Evolutionary conservation across 805 yeast species (phyloP).

Genomic region (Zygoascus biomembranicola): DNA sequence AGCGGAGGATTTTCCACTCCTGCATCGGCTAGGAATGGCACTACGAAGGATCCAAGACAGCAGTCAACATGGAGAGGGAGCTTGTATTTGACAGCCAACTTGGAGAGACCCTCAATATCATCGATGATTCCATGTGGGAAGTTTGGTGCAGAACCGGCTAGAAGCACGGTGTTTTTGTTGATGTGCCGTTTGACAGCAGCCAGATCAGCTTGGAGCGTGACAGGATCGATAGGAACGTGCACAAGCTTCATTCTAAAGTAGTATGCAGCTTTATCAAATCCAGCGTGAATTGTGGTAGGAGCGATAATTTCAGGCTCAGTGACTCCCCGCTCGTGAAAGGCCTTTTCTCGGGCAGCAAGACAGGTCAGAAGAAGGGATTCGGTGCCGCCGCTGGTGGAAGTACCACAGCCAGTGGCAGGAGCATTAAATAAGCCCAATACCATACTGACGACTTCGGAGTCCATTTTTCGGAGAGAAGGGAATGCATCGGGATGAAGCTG

Average conservation of each 20-base stretch:
- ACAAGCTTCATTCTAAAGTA: conserved; percentile 82
- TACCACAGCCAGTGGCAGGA: conserved; percentile 67
- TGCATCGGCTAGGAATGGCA: conserved; percentile 65
- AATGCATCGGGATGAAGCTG: conserved; percentile 96
- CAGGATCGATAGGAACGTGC: conserved; percentile 68
- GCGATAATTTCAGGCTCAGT: conserved; percentile 78
- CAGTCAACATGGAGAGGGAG: conserved; percentile 94
- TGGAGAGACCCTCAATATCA: conserved; percentile 66
- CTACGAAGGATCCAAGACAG: conserved; percentile 87
- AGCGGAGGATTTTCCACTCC: conserved; percentile 34
- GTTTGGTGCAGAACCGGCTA: conserved; percentile 94
- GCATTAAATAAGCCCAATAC: conserved; percentile 73
- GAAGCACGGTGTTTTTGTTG: conserved; percentile 68
- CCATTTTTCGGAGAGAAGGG: conserved; percentile 96
- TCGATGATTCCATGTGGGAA: conserved; percentile 95
- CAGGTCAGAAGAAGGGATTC: conserved; percentile 85
- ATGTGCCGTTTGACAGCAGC: conserved; percentile 54
- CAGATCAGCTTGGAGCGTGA: conserved; percentile 59
- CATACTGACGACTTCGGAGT: conserved; percentile 90
- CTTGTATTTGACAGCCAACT: conserved; percentile 52
- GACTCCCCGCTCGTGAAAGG: conserved; percentile 43
- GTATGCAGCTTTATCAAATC: conserved; percentile 84
- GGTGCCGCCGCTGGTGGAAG: conserved; percentile 91
- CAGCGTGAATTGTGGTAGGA: conserved; percentile 90
- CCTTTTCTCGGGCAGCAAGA: conserved; percentile 79